A percentile compares a stretch with the other conserved stretches of the same genome.
Conservation (phyloP, 2,329 filamentous ascomycete species). For the Colletotrichum tropicicola region DNA sequence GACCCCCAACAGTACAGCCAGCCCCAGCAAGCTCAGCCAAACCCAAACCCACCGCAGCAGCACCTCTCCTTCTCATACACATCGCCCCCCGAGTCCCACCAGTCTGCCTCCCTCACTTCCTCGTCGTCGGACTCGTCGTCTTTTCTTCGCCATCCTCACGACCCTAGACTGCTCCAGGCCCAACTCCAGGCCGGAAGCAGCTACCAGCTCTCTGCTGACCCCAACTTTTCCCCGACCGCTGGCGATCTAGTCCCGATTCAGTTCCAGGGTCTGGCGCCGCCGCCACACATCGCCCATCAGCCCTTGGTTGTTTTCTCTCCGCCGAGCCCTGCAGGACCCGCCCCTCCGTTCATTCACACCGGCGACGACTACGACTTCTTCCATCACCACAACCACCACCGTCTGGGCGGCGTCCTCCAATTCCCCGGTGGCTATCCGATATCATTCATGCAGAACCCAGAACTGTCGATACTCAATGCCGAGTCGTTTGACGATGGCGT, state of each 20-base stretch:
- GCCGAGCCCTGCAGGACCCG: neutral
- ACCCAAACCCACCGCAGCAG: neutral
- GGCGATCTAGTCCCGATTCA: conserved; percentile 23
- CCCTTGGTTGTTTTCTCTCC: neutral
- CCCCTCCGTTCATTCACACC: neutral
- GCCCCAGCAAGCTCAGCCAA: neutral
- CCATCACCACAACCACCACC: conserved; percentile 4
- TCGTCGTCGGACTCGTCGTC: conserved; percentile 5
- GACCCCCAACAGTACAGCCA: neutral
- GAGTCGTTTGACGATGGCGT: conserved; percentile 53
- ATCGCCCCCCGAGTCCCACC: neutral
- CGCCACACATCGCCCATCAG: neutral
- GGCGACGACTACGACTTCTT: conserved; percentile 2
- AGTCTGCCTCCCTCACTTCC: neutral
- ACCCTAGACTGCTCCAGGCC: conserved; percentile 28
- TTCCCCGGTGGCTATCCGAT: conserved; percentile 11
- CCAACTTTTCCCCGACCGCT: neutral
- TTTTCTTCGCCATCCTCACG: conserved; percentile 28
- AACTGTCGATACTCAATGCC: conserved; percentile 55
- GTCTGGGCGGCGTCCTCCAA: conserved; percentile 1
- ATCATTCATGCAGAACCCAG: conserved; percentile 38
- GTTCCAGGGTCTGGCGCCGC: neutral
- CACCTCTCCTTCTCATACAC: neutral
- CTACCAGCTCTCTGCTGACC: neutral
- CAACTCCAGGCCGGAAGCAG: conserved; percentile 16